Evolutionary conservation across 2,329 filamentous ascomycete genomes (phyloP).

Genomic region (Cordyceps javanica): DNA sequence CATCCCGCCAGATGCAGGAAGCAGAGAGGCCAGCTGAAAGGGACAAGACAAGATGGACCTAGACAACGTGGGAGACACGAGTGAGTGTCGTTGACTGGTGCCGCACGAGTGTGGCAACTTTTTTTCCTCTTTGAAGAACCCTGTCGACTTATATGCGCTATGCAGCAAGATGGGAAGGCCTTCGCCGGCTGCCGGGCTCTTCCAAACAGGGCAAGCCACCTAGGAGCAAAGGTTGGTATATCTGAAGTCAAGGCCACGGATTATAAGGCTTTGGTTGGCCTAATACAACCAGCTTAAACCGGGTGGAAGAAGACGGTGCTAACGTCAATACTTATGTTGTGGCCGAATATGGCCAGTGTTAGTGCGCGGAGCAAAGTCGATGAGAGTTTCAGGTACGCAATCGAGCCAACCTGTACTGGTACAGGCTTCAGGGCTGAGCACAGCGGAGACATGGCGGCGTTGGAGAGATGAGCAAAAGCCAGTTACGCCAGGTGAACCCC

Average conservation of each 20-base stretch:
- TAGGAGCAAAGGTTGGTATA: background rate
- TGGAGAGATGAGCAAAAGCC: background rate
- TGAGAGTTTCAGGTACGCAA: background rate
- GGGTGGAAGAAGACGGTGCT: background rate
- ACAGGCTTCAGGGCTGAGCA: background rate
- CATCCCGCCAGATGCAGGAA: background rate
- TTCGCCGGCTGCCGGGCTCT: background rate
- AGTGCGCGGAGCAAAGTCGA: background rate
- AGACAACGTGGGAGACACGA: background rate
- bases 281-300: background rate
- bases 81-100: background rate
- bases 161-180: background rate
- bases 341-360: background rate
- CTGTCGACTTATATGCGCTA: constrained; percentile 1
- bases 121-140: constrained; percentile 2
- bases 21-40: constrained; percentile 3
- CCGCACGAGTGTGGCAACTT: background rate
- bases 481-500: background rate
- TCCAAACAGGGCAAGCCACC: background rate
- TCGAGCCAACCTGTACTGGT: background rate
- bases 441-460: background rate
- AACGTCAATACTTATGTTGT: background rate
- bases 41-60: constrained; percentile 5
- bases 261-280: background rate
- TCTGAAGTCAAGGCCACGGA: background rate